Base-by-base conservation (phyloP, 164 flowering plant genomes). In the Stephania yunnanensis region DNA sequence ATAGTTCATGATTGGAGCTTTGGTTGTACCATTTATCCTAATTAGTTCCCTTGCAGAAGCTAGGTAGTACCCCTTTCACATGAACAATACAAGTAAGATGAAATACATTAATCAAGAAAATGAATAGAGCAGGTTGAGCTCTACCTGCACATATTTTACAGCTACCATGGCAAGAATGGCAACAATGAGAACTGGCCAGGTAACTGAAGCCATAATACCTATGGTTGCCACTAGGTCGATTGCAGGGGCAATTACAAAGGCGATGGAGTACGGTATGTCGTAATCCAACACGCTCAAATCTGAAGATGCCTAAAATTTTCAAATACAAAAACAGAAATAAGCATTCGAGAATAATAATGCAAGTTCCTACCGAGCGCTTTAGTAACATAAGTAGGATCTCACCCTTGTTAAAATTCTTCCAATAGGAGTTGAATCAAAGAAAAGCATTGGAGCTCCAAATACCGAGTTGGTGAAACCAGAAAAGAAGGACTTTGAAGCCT, bases 371-470 rank as follows among this genome's bases (percentile, higher is more conserved):
- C 5, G 15, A 6, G 19, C 13, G 61, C 19, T 10, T 53, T 12
- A 53, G 5, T 53, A 12, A 53, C 13, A 53, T n/a, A n/a, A n/a
- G n/a, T 13, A 53, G 19, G 65, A 17, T 72, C 88, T 83, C 84
- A 94, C 98, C 74, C 97, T 81, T 10, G 95, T 92, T 66, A 95
- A 78, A 69, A 95, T 90, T 77, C 97, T 81, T 44, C 99, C 97
- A 17, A 93, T 82, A 0, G 97, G 97, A 7, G 99, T 95, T 22
- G 97, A 90, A 74, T 95, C 97, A 36, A 91, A 92, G 85, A 93
- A 93, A 46, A 85, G 80, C 97, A 95, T 91, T 10, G 99, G 99
- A 80, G 99, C 97, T 69, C 82, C 86, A 71, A 95, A 95, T 19
- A 95, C 80, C 6, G 97, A 81, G 65, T 83, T 71, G 46, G 80